These are phyloP conservation scores for Dendryphion nanum DNA, from an alignment of 2,329 filamentous ascomycete genomes.

Conservation along the genomic window DNA sequence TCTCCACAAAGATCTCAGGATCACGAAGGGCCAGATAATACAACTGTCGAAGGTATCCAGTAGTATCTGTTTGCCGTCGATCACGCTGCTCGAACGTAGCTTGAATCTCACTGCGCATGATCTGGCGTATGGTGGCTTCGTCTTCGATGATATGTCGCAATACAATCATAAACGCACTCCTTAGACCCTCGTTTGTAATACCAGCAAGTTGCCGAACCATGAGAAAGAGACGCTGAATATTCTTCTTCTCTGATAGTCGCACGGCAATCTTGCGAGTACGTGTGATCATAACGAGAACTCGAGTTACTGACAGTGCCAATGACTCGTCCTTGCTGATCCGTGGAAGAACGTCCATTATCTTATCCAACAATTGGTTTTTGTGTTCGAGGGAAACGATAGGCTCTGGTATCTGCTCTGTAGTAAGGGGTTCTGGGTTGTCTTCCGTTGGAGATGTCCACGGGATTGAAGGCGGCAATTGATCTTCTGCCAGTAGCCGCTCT, in stretches of 20 bases:
- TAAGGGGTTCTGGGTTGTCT: constrained; percentile 48
- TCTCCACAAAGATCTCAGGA: constrained; percentile 81
- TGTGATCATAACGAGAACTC: constrained; percentile 85
- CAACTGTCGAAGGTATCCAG: constrained; percentile 71
- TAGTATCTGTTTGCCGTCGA: constrained; percentile 61
- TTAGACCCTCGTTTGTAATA: constrained; percentile 71
- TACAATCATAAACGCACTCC: constrained; percentile 76
- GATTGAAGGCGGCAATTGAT: constrained; percentile 74
- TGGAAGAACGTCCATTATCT: constrained; percentile 79
- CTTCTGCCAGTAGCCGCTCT: constrained; percentile 85
- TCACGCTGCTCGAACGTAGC: constrained; percentile 64
- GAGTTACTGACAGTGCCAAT: constrained; percentile 77
- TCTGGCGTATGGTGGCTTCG: constrained; percentile 82
- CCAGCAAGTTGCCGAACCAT: constrained; percentile 93
- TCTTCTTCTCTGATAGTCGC: constrained; percentile 79
- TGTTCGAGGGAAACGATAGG: constrained; percentile 63
- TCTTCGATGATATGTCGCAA: constrained; percentile 93
- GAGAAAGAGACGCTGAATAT: constrained; percentile 85
- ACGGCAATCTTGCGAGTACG: constrained; percentile 73
- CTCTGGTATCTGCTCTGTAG: constrained; percentile 60
- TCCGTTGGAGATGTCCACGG: constrained; percentile 63
- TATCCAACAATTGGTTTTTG: constrained; percentile 69
- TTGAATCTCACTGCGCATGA: constrained; percentile 88
- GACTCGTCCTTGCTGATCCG: constrained; percentile 84
- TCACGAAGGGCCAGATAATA: constrained; percentile 77